Evolutionary conservation across 331 rosid genomes (phyloP).

Genomic region (Pyrus hybrid): DNA sequence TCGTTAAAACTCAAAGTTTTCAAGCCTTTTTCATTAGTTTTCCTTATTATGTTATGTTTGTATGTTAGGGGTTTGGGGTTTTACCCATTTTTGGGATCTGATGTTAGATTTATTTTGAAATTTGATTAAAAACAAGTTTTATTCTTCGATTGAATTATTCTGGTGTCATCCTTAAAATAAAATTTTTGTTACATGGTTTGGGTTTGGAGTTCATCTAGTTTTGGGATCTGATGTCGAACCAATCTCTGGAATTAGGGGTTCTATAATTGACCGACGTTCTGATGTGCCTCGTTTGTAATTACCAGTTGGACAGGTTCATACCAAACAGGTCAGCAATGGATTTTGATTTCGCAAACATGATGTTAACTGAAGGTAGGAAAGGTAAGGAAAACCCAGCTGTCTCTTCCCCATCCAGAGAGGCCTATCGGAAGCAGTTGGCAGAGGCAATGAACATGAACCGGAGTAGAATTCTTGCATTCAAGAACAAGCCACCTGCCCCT

Average conservation of each 20-base stretch:
- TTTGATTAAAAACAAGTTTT: background rate
- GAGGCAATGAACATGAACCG: slow-evolving; percentile 64
- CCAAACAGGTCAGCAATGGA: slow-evolving; percentile 80
- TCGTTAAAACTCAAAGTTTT: no score
- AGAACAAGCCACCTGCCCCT: slow-evolving; percentile 60
- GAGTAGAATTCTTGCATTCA: slow-evolving; percentile 64
- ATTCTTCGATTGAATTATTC: background rate
- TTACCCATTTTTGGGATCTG: no score
- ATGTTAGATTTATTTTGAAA: background rate
- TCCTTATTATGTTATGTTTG: no score
- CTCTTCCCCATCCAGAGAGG: slow-evolving; percentile 51
- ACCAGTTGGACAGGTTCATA: slow-evolving; percentile 72
- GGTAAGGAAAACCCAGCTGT: slow-evolving; percentile 43
- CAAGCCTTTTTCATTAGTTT: no score
- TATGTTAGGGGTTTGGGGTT: no score
- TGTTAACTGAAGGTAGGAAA: slow-evolving; percentile 51
- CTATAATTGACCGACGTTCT: background rate
- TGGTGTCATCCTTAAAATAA: no score
- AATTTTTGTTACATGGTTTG: no score
- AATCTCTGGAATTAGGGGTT: background rate
- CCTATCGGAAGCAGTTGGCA: slow-evolving; percentile 50
- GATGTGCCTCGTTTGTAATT: background rate
- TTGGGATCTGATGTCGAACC: background rate
- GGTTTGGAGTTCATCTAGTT: no score
- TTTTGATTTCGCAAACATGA: slow-evolving; percentile 46